Evolutionary conservation across 495 filamentous ascomycete genomes (phyloP).

Genomic region (Daldinia vernicosa): DNA sequence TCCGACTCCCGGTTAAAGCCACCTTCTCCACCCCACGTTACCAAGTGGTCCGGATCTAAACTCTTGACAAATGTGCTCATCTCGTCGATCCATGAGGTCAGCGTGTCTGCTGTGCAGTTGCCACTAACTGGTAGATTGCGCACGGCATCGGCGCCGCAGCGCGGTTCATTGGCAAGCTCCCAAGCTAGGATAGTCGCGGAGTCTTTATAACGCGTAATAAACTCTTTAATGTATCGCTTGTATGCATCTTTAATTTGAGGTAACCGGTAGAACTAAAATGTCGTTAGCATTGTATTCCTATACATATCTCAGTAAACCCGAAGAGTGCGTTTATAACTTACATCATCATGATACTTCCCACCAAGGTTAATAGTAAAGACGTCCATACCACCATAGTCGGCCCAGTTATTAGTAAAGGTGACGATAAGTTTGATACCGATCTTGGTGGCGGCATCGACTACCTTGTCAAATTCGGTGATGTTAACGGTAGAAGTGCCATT

Average conservation of each 20-base stretch:
- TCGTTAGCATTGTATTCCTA: conserved; percentile 28
- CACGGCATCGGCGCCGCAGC: conserved; percentile 62
- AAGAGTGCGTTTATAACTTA: not conserved
- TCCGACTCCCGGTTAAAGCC: conserved; percentile 20
- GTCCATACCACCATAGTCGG: conserved; percentile 72
- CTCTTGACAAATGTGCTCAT: conserved; percentile 70
- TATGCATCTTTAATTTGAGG: conserved; percentile 65
- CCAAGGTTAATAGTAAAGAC: conserved; percentile 70
- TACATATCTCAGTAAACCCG: not conserved
- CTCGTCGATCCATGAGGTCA: conserved; percentile 69
- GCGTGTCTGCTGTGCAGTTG: conserved; percentile 62
- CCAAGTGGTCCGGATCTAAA: conserved; percentile 71
- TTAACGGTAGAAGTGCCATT: conserved; percentile 63
- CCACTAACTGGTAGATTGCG: conserved; percentile 46
- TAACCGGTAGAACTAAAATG: conserved; percentile 66
- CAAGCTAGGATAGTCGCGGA: conserved; percentile 72
- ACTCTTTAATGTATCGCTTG: conserved; percentile 67
- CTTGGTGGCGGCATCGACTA: conserved; percentile 63
- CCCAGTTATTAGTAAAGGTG: conserved; percentile 66
- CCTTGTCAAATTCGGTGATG: conserved; percentile 68
- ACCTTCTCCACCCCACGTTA: conserved; percentile 72
- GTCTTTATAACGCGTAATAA: conserved; percentile 67
- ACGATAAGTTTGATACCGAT: conserved; percentile 63
- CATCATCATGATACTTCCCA: conserved; percentile 47
- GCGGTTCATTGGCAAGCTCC: conserved; percentile 77